A percentile compares a stretch with the other conserved stretches of the same genome.
Conservation (phyloP, 2,329 filamentous ascomycete species). For the Monosporascus sp. region DNA sequence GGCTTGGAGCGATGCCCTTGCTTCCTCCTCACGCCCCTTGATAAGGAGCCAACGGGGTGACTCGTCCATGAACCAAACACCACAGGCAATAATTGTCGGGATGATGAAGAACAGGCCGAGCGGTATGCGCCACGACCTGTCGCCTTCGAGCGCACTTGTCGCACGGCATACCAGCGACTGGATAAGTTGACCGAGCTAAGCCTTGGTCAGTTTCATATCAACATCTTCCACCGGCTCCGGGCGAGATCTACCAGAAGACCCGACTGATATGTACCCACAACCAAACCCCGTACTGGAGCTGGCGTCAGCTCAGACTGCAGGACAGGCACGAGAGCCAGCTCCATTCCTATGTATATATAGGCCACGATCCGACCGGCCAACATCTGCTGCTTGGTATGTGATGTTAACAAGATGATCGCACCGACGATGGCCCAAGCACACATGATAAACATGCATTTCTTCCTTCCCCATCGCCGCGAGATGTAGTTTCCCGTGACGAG, state of each 20-base stretch:
- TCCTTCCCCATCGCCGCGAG: slow-evolving; percentile 26
- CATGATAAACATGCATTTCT: slow-evolving; percentile 32
- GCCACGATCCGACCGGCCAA: slow-evolving; percentile 30
- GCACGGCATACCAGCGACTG: too few relatives aligned
- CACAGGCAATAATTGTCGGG: slow-evolving; percentile 20
- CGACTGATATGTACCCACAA: slow-evolving; percentile 31
- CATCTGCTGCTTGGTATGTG: slow-evolving; percentile 23
- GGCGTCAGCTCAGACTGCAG: slow-evolving; percentile 31
- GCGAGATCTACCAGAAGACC: slow-evolving; percentile 21
- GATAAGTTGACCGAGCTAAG: too few relatives aligned
- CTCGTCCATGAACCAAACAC: slow-evolving; percentile 26
- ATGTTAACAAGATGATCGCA: slow-evolving; percentile 28
- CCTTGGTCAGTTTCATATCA: too few relatives aligned
- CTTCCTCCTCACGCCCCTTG: slow-evolving; percentile 23
- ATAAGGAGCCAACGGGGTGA: slow-evolving; percentile 20
- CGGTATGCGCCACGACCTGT: slow-evolving; percentile 29
- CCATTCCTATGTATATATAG: slow-evolving; percentile 35
- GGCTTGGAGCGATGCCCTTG: slow-evolving; percentile 15
- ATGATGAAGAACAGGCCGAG: slow-evolving; percentile 30
- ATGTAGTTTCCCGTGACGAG: slow-evolving; percentile 20
- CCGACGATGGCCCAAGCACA: slow-evolving; percentile 28
- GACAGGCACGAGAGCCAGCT: slow-evolving; percentile 31
- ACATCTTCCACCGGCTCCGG: background rate
- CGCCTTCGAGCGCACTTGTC: too few relatives aligned
- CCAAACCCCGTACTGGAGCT: slow-evolving; percentile 23